A percentile compares a stretch with the other conserved stretches of the same genome.
phyloP scores from a whole-genome alignment of 352 stramenopile genomes.

The Pythium brachiatum region DNA sequence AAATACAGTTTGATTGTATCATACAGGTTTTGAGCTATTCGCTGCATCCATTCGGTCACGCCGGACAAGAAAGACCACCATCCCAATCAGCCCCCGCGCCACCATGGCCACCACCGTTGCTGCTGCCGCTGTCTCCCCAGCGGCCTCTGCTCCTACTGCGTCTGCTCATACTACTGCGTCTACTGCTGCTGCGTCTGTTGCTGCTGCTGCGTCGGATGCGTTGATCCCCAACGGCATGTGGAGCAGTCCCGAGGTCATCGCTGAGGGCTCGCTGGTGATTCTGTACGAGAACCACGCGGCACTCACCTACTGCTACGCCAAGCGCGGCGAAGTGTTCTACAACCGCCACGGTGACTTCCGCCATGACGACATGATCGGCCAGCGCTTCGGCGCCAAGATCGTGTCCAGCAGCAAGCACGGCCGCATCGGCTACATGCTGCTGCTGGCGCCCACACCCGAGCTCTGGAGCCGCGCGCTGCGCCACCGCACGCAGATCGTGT shows the following conservation, averaged over 20 bases:
- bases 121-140: no score
- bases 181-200: not conserved
- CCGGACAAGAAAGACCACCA: not conserved
- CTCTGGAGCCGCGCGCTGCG: constrained; percentile 93
- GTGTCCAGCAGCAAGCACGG: constrained; percentile 60
- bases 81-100: not conserved
- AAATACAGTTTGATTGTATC: not conserved
- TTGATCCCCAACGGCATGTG: constrained; percentile 71
- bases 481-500: constrained; percentile 97
- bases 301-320: constrained; percentile 94
- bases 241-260: constrained; percentile 47
- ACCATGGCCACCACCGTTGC: not conserved
- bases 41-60: not conserved
- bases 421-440: constrained; percentile 91
- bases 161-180: no score
- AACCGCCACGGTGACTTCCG: constrained; percentile 97
- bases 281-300: constrained; percentile 96
- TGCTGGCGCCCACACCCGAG: constrained; percentile 95
- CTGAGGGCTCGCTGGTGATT: constrained; percentile 93
- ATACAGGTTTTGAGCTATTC: not conserved
- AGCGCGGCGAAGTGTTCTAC: constrained; percentile 90
- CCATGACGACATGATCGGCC: constrained; percentile 95
- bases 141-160: no score
- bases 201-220: not conserved
- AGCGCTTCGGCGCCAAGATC: constrained; percentile 83